These are phyloP conservation scores for Cyberlindnera misumaiensis DNA, from an alignment of 805 yeast species.

Conservation along the genomic window DNA sequence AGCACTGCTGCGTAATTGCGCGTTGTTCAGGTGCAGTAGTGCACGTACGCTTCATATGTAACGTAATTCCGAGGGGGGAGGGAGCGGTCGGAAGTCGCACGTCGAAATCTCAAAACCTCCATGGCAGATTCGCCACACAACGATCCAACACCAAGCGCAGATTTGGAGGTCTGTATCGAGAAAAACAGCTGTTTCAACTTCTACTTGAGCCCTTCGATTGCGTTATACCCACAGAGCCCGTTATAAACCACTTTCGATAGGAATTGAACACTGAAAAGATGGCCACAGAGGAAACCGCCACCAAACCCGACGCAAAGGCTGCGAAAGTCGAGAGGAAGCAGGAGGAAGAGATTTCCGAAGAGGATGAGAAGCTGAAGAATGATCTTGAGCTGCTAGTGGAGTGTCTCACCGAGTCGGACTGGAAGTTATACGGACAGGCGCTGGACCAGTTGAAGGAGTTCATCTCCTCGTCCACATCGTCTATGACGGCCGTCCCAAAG, in stretches of 20 bases:
- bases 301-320: conserved; percentile 11
- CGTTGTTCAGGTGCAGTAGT: too few relatives aligned
- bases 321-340: conserved; percentile 15
- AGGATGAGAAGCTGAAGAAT: conserved; percentile 79
- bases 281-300: conserved; percentile 16
- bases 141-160: not conserved
- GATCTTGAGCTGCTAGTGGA: conserved; percentile 86
- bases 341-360: conserved; percentile 89
- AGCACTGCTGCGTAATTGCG: too few relatives aligned
- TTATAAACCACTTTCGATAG: too few relatives aligned
- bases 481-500: conserved; percentile 99
- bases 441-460: conserved; percentile 64
- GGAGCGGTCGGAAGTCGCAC: not conserved
- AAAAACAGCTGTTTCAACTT: too few relatives aligned
- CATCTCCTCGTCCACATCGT: conserved; percentile 89
- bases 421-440: conserved; percentile 45
- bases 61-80: not conserved
- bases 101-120: not conserved
- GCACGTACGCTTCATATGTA: too few relatives aligned
- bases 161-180: too few relatives aligned
- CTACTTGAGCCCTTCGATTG: too few relatives aligned
- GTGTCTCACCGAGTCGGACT: conserved; percentile 52
- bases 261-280: too few relatives aligned
- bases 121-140: not conserved
- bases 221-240: too few relatives aligned